phyloP scores from a whole-genome alignment of 306 rosid genomes.

The Pyrus pyrifolia region DNA sequence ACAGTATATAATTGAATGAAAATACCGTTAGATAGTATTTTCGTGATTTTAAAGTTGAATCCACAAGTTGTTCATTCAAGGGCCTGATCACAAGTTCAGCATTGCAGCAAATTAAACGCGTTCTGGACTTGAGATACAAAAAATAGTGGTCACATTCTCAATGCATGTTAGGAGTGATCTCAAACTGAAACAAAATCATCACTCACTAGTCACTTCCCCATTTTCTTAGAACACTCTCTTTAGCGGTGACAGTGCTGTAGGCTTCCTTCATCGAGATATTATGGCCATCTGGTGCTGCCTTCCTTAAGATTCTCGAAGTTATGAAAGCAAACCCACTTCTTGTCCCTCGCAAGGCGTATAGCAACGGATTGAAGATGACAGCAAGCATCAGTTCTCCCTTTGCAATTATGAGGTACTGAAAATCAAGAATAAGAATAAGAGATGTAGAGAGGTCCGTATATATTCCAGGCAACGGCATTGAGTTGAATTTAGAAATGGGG shows the following conservation, averaged over 20 bases:
- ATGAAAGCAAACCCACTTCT: slow-evolving; percentile 57
- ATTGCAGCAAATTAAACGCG: background rate
- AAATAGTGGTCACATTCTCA: slow-evolving; percentile 6
- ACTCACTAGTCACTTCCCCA: slow-evolving; percentile 60
- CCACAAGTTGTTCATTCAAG: background rate
- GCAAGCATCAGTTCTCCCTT: slow-evolving; percentile 86
- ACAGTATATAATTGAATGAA: no score
- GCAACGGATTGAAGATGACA: slow-evolving; percentile 63
- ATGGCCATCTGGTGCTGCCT: slow-evolving; percentile 22
- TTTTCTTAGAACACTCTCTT: slow-evolving; percentile 66
- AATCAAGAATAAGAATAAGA: slow-evolving; percentile 1
- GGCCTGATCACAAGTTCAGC: background rate
- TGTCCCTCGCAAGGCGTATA: slow-evolving; percentile 73
- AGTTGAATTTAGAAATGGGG: slow-evolving; percentile 6
- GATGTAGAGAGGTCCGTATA: background rate
- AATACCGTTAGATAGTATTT: no score
- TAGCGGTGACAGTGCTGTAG: slow-evolving; percentile 52
- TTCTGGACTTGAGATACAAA: background rate
- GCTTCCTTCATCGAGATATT: slow-evolving; percentile 37
- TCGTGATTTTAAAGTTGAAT: background rate
- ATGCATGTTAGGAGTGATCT: slow-evolving; percentile 15
- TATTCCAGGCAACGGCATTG: background rate
- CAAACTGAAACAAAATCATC: slow-evolving; percentile 28
- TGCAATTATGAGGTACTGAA: slow-evolving; percentile 67
- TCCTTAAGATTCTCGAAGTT: slow-evolving; percentile 47